phyloP scores from a whole-genome alignment of 257 asterid genomes.

The Phtheirospermum japonicum region DNA sequence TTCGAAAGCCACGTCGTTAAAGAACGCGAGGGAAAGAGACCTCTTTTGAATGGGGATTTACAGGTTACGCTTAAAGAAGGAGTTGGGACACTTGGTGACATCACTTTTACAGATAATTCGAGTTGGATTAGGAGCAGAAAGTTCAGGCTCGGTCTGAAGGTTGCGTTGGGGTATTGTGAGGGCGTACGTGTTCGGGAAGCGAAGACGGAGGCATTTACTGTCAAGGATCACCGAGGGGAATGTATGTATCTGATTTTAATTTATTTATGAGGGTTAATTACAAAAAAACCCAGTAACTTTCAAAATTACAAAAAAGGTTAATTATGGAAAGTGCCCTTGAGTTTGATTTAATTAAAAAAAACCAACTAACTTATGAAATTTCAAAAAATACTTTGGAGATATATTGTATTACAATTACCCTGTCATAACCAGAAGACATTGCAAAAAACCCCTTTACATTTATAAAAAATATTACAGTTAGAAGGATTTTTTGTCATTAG shows the following conservation, averaged over 20 bases:
- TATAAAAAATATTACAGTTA: too few relatives aligned
- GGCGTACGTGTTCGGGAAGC: constrained; percentile 89
- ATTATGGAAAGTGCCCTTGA: too few relatives aligned
- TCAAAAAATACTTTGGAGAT: too few relatives aligned
- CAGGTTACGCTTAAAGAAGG: constrained; percentile 94
- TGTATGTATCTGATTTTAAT: constrained; percentile 42
- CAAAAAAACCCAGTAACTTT: too few relatives aligned
- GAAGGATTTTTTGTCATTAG: too few relatives aligned
- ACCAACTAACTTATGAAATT: too few relatives aligned
- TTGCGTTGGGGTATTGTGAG: constrained; percentile 78
- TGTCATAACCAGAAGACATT: too few relatives aligned
- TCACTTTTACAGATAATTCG: constrained; percentile 92
- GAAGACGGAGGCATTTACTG: constrained; percentile 91
- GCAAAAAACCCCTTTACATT: too few relatives aligned
- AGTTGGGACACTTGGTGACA: constrained; percentile 92
- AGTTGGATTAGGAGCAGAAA: constrained; percentile 98
- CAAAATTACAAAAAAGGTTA: too few relatives aligned
- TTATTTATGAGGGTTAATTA: not conserved
- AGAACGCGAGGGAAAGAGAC: constrained; percentile 97
- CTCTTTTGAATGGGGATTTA: constrained; percentile 84
- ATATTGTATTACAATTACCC: too few relatives aligned
- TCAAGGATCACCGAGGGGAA: constrained; percentile 98
- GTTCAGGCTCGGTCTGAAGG: constrained; percentile 91
- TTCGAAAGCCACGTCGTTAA: constrained; percentile 89
- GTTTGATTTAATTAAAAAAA: too few relatives aligned